Evolutionary conservation across 495 filamentous ascomycete species (phyloP), one percentile per base, ranked within the genome.

Genomic region (Tuber aestivum): DNA sequence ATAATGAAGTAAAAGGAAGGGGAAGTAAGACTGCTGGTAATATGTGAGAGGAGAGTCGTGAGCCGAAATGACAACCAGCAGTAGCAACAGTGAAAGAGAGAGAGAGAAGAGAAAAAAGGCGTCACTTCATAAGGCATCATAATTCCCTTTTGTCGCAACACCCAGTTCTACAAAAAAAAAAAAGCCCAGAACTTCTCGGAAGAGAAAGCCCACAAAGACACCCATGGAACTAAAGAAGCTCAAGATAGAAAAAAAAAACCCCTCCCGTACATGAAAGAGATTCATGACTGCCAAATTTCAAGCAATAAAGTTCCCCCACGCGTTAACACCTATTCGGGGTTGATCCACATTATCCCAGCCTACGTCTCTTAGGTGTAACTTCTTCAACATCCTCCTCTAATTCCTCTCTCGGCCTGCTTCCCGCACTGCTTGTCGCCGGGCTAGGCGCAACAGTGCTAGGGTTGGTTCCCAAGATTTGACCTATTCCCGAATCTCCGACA

Each of bases 301-400:
- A 73, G 41, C 41, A 74, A 61, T 71, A 75, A 38, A 45, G 72
- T 32, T 45, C 42, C 42, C 37, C 37, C 37, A n/a, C 65, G 38
- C 7, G 74, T 41, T 32, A 74, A 50, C 41, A 75, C 40, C 40
- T 65, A 18, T 32, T 18, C 56, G 27, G 27, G 14, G 14, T 27
- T 18, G 27, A 35, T 18, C 27, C 56, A 18, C 78, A 70, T 79
- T 79, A 79, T 71, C 77, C 78, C 21, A 79, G 56, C 70, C 78
- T 80, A 72, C 80, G 79, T 69, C 81, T 82, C 73, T 82, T 82
- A n/a, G 72, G 72, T 16, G 71, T 56, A 14, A 82, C 80, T 42
- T 82, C 80, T 37, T 80, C 75, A 21, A 73, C 72, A 8, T 82
- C 81, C 32, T 76, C 80, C 8, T 79, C 80, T 16, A 76, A n/a